A percentile compares a stretch with the other conserved stretches of the same genome.
Conservation (phyloP, 1,284 basidiomycete species). For the Exobasidium cylindrosporum region DNA sequence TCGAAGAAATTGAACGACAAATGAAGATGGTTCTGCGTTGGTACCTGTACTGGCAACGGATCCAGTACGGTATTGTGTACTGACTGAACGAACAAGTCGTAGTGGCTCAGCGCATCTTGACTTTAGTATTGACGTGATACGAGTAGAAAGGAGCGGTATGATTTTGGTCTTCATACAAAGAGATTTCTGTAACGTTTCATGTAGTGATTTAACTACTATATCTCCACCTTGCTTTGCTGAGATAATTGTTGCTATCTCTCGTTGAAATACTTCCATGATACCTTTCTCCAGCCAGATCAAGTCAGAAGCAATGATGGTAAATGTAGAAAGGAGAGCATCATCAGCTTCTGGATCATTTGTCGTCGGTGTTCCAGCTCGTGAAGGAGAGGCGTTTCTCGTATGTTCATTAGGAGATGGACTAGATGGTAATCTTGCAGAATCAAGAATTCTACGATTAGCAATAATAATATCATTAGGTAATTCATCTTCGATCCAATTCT, state of each 20-base stretch:
- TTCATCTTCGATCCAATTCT: constrained; percentile 36
- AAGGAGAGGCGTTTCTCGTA: not conserved
- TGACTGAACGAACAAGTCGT: constrained; percentile 79
- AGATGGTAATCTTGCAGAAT: not conserved
- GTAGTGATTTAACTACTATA: constrained; percentile 15
- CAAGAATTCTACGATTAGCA: not conserved
- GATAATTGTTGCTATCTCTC: not conserved
- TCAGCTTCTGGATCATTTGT: not conserved
- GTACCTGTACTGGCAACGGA: not conserved
- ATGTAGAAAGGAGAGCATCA: constrained; percentile 5
- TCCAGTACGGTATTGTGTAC: constrained; percentile 69
- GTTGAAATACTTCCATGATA: constrained; percentile 5
- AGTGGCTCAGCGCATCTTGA: constrained; percentile 79
- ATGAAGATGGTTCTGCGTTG: constrained; percentile 69
- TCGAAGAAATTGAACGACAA: constrained; percentile 74
- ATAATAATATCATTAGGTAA: constrained; percentile 15
- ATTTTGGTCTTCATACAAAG: not conserved
- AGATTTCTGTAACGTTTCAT: not conserved
- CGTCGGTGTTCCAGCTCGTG: constrained; percentile 8
- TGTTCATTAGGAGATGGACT: not conserved
- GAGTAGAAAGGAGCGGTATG: not conserved
- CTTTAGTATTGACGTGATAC: constrained; percentile 63
- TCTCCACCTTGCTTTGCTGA: not conserved
- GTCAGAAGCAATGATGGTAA: constrained; percentile 18
- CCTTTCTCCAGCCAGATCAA: constrained; percentile 14